Evolutionary conservation across 257 asterid species (phyloP), one percentile per base, ranked within the genome.

Genomic region (Solanum medicagineum): DNA sequence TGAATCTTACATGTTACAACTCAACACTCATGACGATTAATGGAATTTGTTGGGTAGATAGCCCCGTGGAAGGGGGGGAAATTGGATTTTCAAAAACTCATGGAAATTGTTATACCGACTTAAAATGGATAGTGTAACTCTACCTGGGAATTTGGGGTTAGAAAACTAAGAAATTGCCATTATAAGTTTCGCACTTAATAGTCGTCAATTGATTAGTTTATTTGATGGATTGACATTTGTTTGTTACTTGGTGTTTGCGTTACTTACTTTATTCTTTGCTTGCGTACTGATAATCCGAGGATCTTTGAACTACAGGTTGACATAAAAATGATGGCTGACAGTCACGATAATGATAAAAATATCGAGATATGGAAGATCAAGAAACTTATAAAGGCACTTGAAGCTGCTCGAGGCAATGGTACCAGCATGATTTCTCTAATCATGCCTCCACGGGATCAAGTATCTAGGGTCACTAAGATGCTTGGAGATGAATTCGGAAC

Each of bases 401-500:
- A 87, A 86, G 89, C 90, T 86, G 91, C 91, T 44, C 86, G 90
- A 26, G 91, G 91, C 83, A 89, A 89, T 86, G 91, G 91, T 45
- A 89, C 91, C 81, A 89, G 91, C 65, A 89, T 89, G 91, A 89
- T 89, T 69, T 89, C 91, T 81, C 90, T 89, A 10, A 89, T 89
- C 80, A 87, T 89, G 90, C 91, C 91, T 85, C 91, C 91, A 45
- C 90, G 91, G 56, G 91, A 89, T 84, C 91, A 89, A 77, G 29
- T 89, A 19, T 20, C 91, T 59, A 88, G 90, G 77, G 91, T 89
- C 5, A 84, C 91, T 17, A 89, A 89, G 85, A 89, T 89, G 91
- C 90, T 89, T 81, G 91, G 91, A 49, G 91, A 89, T 89, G 91
- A 89, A 77, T 87, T 53, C 22, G 91, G 91, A 81, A 89, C 91